Evolutionary conservation across 2,329 filamentous ascomycete species (phyloP).

Genomic region (Fusarium multiceps): DNA sequence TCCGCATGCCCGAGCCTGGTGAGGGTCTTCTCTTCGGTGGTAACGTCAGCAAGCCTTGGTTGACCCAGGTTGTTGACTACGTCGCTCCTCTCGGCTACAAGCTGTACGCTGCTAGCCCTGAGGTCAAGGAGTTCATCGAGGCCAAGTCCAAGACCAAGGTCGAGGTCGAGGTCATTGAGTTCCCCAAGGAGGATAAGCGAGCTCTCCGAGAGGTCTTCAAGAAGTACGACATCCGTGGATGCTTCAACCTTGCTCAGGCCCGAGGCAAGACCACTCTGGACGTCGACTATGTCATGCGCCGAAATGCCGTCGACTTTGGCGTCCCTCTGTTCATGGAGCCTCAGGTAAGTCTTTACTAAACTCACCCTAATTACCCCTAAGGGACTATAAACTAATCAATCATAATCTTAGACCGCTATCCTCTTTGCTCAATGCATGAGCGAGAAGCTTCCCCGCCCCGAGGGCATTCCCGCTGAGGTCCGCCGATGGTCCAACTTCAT

Average conservation of each 20-base stretch:
- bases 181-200: slow-evolving; percentile 96
- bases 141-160: slow-evolving; percentile 72
- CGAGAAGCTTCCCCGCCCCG: slow-evolving; percentile 89
- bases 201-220: slow-evolving; percentile 93
- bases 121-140: slow-evolving; percentile 88
- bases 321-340: slow-evolving; percentile 99
- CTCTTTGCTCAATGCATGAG: slow-evolving; percentile 98
- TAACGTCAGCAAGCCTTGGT: slow-evolving; percentile 75
- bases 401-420: slow-evolving; percentile 78
- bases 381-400: slow-evolving; percentile 49
- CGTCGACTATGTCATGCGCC: slow-evolving; percentile 97
- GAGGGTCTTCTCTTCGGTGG: slow-evolving; percentile 96
- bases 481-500: slow-evolving; percentile 96
- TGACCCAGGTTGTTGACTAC: slow-evolving; percentile 86
- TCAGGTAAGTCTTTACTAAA: slow-evolving; percentile 71
- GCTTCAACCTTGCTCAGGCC: slow-evolving; percentile 91
- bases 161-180: slow-evolving; percentile 90
- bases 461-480: slow-evolving; percentile 92
- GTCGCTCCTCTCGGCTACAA: slow-evolving; percentile 93
- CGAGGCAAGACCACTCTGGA: slow-evolving; percentile 87
- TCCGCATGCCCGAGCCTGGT: slow-evolving; percentile 93
- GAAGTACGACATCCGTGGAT: slow-evolving; percentile 95
- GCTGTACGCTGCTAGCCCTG: slow-evolving; percentile 84
- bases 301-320: slow-evolving; percentile 98
- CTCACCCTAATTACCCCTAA: slow-evolving; percentile 18